phyloP scores from a whole-genome alignment of 2,329 filamentous ascomycete species.

The Boeremia lycopersici region DNA sequence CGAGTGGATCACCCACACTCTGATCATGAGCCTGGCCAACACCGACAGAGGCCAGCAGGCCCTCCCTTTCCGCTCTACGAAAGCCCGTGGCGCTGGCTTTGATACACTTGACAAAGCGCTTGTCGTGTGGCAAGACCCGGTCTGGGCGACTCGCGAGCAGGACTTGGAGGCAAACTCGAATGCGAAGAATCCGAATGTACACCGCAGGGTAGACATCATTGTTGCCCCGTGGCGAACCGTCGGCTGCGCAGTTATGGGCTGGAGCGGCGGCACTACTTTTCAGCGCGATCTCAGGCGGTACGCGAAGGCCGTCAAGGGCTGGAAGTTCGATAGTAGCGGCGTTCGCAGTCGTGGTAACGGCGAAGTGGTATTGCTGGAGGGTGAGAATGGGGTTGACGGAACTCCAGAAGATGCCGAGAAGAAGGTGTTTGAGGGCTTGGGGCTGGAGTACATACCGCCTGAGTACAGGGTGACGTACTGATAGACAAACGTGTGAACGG shows the following conservation, averaged over 20 bases:
- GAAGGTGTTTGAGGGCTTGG: constrained; percentile 77
- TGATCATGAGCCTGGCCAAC: constrained; percentile 71
- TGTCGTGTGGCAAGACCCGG: constrained; percentile 85
- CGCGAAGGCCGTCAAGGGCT: constrained; percentile 70
- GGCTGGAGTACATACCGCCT: constrained; percentile 58
- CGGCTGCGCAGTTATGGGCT: constrained; percentile 86
- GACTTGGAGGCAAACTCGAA: constrained; percentile 45
- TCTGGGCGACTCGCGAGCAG: constrained; percentile 46
- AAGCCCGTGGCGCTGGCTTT: constrained; percentile 65
- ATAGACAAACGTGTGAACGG: constrained; percentile 2
- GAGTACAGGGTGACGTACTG: constrained; percentile 54
- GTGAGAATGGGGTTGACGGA: constrained; percentile 51
- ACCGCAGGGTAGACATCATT: constrained; percentile 91
- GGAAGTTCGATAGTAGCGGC: constrained; percentile 93
- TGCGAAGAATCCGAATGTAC: constrained; percentile 71
- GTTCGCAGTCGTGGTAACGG: constrained; percentile 72
- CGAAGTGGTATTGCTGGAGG: constrained; percentile 72
- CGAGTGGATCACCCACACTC: constrained; percentile 79
- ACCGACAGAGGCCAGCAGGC: constrained; percentile 74
- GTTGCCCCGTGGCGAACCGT: constrained; percentile 86
- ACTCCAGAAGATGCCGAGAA: constrained; percentile 75
- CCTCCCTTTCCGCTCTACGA: constrained; percentile 58
- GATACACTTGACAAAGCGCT: constrained; percentile 91
- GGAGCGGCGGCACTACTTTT: constrained; percentile 89
- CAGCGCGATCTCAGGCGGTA: constrained; percentile 83